These are phyloP conservation scores for Ophidiomyces ophidiicola DNA, from an alignment of 2,329 filamentous ascomycete species.

Conservation along the genomic window DNA sequence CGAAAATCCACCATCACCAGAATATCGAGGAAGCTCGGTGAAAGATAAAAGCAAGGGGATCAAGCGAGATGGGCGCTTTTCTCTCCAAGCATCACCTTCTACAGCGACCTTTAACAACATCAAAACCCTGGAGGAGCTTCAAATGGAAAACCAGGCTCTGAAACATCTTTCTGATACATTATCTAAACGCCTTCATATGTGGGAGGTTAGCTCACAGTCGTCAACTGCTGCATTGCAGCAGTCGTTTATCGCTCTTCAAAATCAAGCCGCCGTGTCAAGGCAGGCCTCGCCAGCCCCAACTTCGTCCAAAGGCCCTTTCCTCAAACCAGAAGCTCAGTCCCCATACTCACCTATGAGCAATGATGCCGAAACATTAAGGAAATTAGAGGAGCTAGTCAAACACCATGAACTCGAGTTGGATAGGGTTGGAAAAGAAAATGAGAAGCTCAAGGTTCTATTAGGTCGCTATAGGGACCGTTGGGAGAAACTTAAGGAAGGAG, in stretches of 20 bases:
- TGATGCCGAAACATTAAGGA: slow-evolving; percentile 40
- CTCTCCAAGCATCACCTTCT: slow-evolving; percentile 14
- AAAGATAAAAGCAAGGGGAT: slow-evolving; percentile 23
- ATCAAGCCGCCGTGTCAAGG: slow-evolving; percentile 26
- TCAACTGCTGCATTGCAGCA: slow-evolving; percentile 77
- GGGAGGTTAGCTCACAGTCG: slow-evolving; percentile 83
- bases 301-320: slow-evolving; percentile 13
- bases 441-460: slow-evolving; percentile 45
- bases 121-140: slow-evolving; percentile 76
- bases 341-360: slow-evolving; percentile 24
- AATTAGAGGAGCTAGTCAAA: slow-evolving; percentile 56
- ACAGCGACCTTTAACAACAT: slow-evolving; percentile 26
- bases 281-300: slow-evolving; percentile 23
- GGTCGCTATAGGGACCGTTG: slow-evolving; percentile 51
- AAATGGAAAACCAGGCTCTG: slow-evolving; percentile 74
- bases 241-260: slow-evolving; percentile 48
- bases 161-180: slow-evolving; percentile 78
- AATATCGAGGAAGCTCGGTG: slow-evolving; percentile 34
- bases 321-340: slow-evolving; percentile 5
- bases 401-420: slow-evolving; percentile 50
- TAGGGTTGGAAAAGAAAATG: slow-evolving; percentile 49
- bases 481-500: slow-evolving; percentile 57
- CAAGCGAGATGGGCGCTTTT: slow-evolving; percentile 28
- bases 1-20: slow-evolving; percentile 48
- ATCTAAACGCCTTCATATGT: slow-evolving; percentile 76